Base-by-base conservation (phyloP, 306 rosid genomes). In the Hippophae rhamnoides region DNA sequence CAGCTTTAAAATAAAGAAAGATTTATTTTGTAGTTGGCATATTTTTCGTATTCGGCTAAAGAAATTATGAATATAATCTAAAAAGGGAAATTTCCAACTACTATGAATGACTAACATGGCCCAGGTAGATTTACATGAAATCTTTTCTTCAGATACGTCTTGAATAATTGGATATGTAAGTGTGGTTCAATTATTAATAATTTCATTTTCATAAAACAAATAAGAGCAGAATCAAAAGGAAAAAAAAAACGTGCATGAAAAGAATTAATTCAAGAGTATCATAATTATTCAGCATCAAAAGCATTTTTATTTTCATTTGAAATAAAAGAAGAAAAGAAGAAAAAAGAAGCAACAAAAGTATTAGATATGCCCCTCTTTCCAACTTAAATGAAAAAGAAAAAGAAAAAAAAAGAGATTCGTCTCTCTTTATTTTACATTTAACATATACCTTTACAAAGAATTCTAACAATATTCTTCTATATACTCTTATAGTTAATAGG, bases 241-340 rank as follows among this genome's bases (percentile, higher is more conserved):
- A 25, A 59, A 56, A 58, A 25, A 49, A 69, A 56, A 58, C 70
- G 53, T 63, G 65, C 81, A 79, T 83, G 43, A 72, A 83, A 77
- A 83, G 75, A 81, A 74, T 18, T 74, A 60, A 31, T 31, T 31
- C 60, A 76, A 62, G 68, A 74, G 61, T 73, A 70, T 65, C 60
- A 74, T 69, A 41, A 69, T 74, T 71, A 71, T 46, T 18, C 23
- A 18, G 23, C 23, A 56, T 55, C 63, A 50, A 77, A 77, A 76
- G 76, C 81, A 76, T 10, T 54, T 66, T 76, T 73, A 79, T 79
- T 81, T 77, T 74, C 79, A 72, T 72, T 70, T 42, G 72, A 62
- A 45, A 51, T 70, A 71, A 69, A 9, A 43, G 60, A 45, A 5
- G 69, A 52, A 18, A 45, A 66, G 69, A 72, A 8, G 47, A 52